These are phyloP conservation scores for Papiliotrema nemorosa DNA, from an alignment of 1,284 basidiomycete genomes.

Conservation along the genomic window DNA sequence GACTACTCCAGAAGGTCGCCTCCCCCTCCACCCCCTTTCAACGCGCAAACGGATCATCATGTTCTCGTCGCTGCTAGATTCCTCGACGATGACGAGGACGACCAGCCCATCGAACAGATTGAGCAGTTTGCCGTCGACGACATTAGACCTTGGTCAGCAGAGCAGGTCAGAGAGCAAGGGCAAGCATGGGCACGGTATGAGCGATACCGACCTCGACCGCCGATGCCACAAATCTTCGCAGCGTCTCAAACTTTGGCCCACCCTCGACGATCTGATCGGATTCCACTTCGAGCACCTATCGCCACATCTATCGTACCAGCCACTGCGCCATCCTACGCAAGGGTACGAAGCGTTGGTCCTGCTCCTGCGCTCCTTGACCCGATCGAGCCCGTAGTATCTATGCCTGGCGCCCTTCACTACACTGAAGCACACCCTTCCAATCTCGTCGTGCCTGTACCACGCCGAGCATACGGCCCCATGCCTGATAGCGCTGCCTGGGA, in stretches of 20 bases:
- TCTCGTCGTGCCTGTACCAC: neutral
- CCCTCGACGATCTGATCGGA: no score
- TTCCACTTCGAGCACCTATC: no score
- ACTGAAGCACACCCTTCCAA: no score
- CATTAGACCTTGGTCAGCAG: neutral
- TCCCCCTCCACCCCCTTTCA: constrained; percentile 12
- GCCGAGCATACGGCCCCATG: neutral
- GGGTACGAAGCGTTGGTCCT: no score
- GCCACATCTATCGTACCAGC: no score
- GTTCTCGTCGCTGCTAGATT: constrained; percentile 1
- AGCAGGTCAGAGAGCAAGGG: neutral
- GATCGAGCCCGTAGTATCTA: neutral
- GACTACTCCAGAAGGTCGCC: neutral
- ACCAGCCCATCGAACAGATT: neutral
- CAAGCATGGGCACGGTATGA: neutral
- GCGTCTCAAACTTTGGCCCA: no score
- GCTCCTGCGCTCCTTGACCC: neutral
- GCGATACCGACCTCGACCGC: neutral
- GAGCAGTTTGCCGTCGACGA: neutral
- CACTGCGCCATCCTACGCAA: no score
- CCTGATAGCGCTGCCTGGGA: constrained; percentile 7
- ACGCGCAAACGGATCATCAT: constrained; percentile 5
- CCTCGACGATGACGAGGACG: constrained; percentile 4
- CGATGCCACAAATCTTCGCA: no score
- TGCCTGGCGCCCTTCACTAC: no score